Conservation (phyloP, 306 rosid genomes). For the Sphenostylis stenocarpa region DNA sequence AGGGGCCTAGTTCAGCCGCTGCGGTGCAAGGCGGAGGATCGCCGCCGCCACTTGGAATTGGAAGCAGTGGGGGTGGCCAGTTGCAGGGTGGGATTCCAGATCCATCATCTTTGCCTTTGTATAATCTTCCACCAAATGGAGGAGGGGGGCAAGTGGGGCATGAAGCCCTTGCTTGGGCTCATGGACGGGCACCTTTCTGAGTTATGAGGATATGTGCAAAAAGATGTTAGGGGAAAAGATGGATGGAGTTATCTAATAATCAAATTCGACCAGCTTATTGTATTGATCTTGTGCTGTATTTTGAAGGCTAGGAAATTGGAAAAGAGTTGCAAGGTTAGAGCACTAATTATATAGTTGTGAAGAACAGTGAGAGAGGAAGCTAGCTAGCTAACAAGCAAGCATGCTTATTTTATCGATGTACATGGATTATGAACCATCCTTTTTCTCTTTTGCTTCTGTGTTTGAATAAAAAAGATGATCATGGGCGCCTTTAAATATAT, state of each 20-base stretch:
- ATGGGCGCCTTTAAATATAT: slow-evolving; percentile 28
- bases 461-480: slow-evolving; percentile 50
- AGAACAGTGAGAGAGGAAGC: slow-evolving; percentile 30
- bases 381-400: slow-evolving; percentile 18
- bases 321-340: slow-evolving; percentile 13
- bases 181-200: slow-evolving; percentile 65
- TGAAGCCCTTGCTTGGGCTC: slow-evolving; percentile 82
- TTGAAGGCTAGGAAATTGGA: slow-evolving; percentile 34
- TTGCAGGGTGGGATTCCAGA: slow-evolving; percentile 62
- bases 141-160: slow-evolving; percentile 59
- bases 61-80: slow-evolving; percentile 42
- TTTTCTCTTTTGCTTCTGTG: slow-evolving; percentile 33
- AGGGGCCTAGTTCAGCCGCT: slow-evolving; percentile 46
- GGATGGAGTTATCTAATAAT: slow-evolving; percentile 11
- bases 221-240: background rate
- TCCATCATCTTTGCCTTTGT: slow-evolving; percentile 63
- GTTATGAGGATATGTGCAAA: background rate
- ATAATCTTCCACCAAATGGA: slow-evolving; percentile 68
- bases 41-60: slow-evolving; percentile 47
- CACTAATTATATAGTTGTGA: slow-evolving; percentile 36
- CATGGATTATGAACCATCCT: slow-evolving; percentile 35
- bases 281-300: slow-evolving; percentile 20
- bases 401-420: slow-evolving; percentile 39
- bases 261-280: background rate
- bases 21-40: slow-evolving; percentile 43